A percentile compares a stretch with the other conserved stretches of the same genome.
These are phyloP conservation scores for Sanghuangporus sanghuang DNA, from an alignment of 1,284 basidiomycete species.

Conservation along the genomic window DNA sequence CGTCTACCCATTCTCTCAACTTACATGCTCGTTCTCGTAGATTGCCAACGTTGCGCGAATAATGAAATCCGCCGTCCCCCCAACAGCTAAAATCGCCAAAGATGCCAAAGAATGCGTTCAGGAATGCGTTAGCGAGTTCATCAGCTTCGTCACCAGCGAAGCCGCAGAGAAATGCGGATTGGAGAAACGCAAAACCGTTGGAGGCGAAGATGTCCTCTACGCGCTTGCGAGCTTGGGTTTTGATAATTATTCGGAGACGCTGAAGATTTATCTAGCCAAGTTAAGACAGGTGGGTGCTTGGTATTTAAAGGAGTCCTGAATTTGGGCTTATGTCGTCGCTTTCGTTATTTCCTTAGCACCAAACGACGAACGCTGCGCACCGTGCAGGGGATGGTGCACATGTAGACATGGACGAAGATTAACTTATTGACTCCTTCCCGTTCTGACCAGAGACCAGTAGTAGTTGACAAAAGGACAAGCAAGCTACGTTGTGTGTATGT, in stretches of 20 bases:
- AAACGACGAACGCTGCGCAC: slow-evolving; percentile 9
- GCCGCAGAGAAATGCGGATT: slow-evolving; percentile 84
- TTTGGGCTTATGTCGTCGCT: not conserved
- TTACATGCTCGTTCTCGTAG: slow-evolving; percentile 25
- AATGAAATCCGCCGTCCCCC: slow-evolving; percentile 87
- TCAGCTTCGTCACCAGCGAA: slow-evolving; percentile 90
- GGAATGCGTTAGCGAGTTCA: slow-evolving; percentile 95
- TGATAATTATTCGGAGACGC: slow-evolving; percentile 88
- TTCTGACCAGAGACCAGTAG: too few relatives aligned
- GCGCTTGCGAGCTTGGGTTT: slow-evolving; percentile 89
- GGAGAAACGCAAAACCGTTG: slow-evolving; percentile 86
- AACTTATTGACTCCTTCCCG: not conserved
- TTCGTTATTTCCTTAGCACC: slow-evolving; percentile 7
- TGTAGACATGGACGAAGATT: slow-evolving; percentile 1
- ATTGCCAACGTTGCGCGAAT: slow-evolving; percentile 95
- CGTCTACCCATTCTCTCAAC: not conserved
- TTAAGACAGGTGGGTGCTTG: slow-evolving; percentile 66
- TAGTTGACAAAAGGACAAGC: too few relatives aligned
- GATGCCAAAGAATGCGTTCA: slow-evolving; percentile 97
- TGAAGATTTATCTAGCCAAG: slow-evolving; percentile 88
- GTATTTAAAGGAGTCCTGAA: not conserved
- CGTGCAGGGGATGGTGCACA: slow-evolving; percentile 1
- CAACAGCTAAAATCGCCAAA: slow-evolving; percentile 94
- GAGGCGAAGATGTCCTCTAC: slow-evolving; percentile 87
- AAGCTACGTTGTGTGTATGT: not conserved